Conservation (phyloP, 2,329 filamentous ascomycete species). For the Sclerotinia borealis region DNA sequence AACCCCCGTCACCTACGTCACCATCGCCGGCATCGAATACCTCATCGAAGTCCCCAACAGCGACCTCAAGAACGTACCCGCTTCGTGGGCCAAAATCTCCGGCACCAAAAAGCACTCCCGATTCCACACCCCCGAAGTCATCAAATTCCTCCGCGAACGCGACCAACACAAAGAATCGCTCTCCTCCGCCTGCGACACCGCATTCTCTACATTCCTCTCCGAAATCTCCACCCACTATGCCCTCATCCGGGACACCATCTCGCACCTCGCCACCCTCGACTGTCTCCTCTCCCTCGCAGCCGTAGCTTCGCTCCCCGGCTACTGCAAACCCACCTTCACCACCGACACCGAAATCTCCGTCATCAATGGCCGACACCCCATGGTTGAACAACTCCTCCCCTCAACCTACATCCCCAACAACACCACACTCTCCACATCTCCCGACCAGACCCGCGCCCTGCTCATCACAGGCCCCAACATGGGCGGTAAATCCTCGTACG, state of each 20-base stretch:
- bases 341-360: slow-evolving; percentile 63
- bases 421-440: slow-evolving; percentile 61
- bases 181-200: slow-evolving; percentile 81
- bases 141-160: slow-evolving; percentile 74
- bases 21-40: slow-evolving; percentile 86
- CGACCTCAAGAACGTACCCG: slow-evolving; percentile 79
- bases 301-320: slow-evolving; percentile 80
- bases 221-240: slow-evolving; percentile 82
- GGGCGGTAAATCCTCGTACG: slow-evolving; percentile 98
- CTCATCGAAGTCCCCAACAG: slow-evolving; percentile 85
- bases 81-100: slow-evolving; percentile 90
- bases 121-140: slow-evolving; percentile 90
- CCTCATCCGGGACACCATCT: slow-evolving; percentile 79
- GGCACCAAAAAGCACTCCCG: slow-evolving; percentile 88
- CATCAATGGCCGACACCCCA: slow-evolving; percentile 76
- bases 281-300: slow-evolving; percentile 81
- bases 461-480: slow-evolving; percentile 97
- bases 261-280: slow-evolving; percentile 80
- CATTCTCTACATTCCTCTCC: slow-evolving; percentile 66
- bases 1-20: slow-evolving; percentile 67
- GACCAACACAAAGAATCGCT: slow-evolving; percentile 94
- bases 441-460: slow-evolving; percentile 48
- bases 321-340: slow-evolving; percentile 67
- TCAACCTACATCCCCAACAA: slow-evolving; percentile 89
- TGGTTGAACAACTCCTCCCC: slow-evolving; percentile 86